Evolutionary conservation across 768 basidiomycete genomes (phyloP), one percentile per base, ranked within the genome.

Genomic region (Roridomyces roridus): DNA sequence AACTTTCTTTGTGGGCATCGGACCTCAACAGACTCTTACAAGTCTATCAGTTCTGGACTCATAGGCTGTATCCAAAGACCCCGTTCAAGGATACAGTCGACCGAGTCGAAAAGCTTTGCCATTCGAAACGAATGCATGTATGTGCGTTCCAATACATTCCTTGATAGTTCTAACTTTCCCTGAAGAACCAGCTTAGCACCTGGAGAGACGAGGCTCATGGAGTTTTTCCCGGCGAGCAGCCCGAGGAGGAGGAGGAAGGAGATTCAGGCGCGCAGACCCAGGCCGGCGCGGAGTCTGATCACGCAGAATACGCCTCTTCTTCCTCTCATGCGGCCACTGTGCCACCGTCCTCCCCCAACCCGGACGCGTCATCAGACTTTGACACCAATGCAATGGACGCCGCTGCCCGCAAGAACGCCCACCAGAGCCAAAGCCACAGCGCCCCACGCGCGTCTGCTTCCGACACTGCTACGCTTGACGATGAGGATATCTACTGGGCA

Each of bases 11-110:
- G 5, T 47, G 98, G 96, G 79, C 79, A n/a, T 72, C 83, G 46
- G 96, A 99, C 72, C 81, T 99, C 35, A 85, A 85, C 60, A 80
- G 90, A 35, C 74, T 98, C 14, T 77, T 98, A 51, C 85, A 87
- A 59, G 76, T 91, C 31, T 98, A 98, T 69, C 94, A 95, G 67
- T 91, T 94, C 65, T 99, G 97, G 97, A 83, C 94, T 4, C 97
- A 98, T 74, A 84, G 82, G 65, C 80, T 99, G 79, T 96, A 90
- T 68, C 97, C 97, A 5, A 93, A 90, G 66, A 88, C 85, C 5
- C 87, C 89, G 36, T 97, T 98, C 70, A 80, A 80, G 41, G 95
- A 97, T 67, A 96, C 94, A 0, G 86, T 96, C 6, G 75, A 85
- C 28, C 82, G 89, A 10, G 85, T 98, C 10, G 96, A 99, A 77